Evolutionary conservation across 176 grass and related monocot species (phyloP), one percentile per base, ranked within the genome.

Genomic region (Tillandsia leiboldiana): DNA sequence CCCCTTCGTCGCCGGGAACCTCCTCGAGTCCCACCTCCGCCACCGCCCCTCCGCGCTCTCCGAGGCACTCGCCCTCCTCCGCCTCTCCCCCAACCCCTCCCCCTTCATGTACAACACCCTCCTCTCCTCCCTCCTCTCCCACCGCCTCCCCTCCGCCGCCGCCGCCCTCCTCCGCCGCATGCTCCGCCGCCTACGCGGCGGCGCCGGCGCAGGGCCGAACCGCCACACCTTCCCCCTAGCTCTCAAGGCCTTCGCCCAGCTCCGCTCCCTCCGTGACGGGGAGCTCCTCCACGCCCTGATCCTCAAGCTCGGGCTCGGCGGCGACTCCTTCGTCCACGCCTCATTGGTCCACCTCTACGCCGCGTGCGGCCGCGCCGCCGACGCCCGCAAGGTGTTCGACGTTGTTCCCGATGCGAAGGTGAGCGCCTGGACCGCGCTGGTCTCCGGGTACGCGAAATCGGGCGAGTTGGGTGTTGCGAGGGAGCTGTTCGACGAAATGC

Each of bases 371-470:
- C 70, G 58, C 79, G 22, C 82, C 29, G 11, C 48, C 58, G 79
- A 78, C 66, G 79, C 84, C 11, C 58, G 84, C 66, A 75, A 82
- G 74, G 58, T 86, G 59, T 86, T 86, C 75, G 84, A 86, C 51
- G 57, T 65, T 13, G 63, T 78, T 74, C 79, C 79, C 23, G 79
- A 71, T 17, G 79, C 70, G 10, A 86, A 74, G 54, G 53, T 83
- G 66, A 51, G 77, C 51, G 80, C 83, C 3, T 68, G 83, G 65
- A 71, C 80, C 65, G 82, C 85, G 74, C 79, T 86, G 50, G 48
- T 90, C 26, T 68, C 80, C 0, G 80, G 82, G 2, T 90, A 83
- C 0, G 61, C 70, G 33, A 42, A 42, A 42, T 42, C 33, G 33
- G 33, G 33, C 33, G 33, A 42, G 33, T 42, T 73, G 8, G 28